A percentile compares a stretch with the other conserved stretches of the same genome.
These are phyloP conservation scores for Styphnolobium japonicum DNA, from an alignment of 306 rosid genomes.

Conservation along the genomic window DNA sequence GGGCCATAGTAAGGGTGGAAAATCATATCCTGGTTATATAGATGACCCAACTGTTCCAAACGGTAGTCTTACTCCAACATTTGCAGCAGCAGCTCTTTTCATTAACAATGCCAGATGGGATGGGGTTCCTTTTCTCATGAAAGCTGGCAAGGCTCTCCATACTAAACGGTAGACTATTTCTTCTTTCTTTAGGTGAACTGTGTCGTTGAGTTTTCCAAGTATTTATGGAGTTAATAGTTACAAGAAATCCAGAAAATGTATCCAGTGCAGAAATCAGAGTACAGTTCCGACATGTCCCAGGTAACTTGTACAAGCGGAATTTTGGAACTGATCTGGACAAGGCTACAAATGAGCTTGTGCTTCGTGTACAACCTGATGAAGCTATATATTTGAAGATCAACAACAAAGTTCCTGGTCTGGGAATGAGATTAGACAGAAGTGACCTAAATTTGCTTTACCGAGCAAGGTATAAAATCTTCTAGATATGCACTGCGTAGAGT, in stretches of 20 bases:
- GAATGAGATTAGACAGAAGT: constrained; percentile 94
- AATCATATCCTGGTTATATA: constrained; percentile 69
- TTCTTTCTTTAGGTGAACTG: background rate
- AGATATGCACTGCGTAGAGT: constrained; percentile 9
- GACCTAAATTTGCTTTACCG: constrained; percentile 85
- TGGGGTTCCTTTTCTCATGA: constrained; percentile 97
- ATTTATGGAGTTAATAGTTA: constrained; percentile 7
- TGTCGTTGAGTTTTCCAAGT: background rate
- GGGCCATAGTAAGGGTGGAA: constrained; percentile 78
- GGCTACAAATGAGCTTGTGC: constrained; percentile 93
- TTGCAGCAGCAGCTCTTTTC: constrained; percentile 95
- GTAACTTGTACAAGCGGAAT: constrained; percentile 84
- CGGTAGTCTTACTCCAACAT: constrained; percentile 87
- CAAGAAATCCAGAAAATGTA: constrained; percentile 20
- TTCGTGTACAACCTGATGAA: constrained; percentile 97
- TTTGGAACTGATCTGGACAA: constrained; percentile 91
- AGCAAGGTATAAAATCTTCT: constrained; percentile 55
- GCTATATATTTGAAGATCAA: constrained; percentile 95
- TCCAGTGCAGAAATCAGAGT: constrained; percentile 98
- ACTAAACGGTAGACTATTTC: constrained; percentile 61
- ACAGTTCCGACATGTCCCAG: constrained; percentile 95
- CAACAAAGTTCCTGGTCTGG: constrained; percentile 96
- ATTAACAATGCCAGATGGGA: constrained; percentile 96
- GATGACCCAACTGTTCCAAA: constrained; percentile 85
- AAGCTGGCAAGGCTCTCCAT: constrained; percentile 97